A percentile compares a stretch with the other conserved stretches of the same genome.
Conservation (phyloP, 169 alveolate species). For the Eimeria praecox region DNA sequence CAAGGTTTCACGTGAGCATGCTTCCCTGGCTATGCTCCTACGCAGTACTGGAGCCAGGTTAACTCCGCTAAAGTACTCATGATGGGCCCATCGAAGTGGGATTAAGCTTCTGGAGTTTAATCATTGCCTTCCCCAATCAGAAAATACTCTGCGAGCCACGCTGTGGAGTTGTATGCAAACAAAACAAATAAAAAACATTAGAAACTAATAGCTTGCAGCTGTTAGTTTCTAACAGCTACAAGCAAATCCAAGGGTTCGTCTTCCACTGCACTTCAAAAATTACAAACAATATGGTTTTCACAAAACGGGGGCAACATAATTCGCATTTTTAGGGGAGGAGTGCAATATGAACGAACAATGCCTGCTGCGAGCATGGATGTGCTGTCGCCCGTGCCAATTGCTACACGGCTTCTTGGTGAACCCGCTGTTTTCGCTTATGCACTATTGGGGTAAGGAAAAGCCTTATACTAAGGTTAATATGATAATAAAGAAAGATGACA, state of each 20-base stretch:
- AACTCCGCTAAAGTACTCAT: not conserved
- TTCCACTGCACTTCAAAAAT: not conserved
- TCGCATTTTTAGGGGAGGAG: not conserved
- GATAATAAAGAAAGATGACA: not conserved
- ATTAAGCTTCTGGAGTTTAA: not conserved
- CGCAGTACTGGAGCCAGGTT: too few relatives aligned
- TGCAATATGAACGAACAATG: not conserved
- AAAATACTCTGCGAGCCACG: not conserved
- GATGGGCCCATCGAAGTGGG: not conserved
- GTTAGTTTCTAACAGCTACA: not conserved
- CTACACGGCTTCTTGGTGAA: not conserved
- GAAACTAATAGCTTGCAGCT: not conserved
- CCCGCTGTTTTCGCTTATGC: not conserved
- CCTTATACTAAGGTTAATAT: not conserved
- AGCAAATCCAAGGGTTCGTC: not conserved
- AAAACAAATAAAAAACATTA: not conserved
- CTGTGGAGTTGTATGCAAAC: not conserved
- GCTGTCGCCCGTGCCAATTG: not conserved
- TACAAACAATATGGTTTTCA: not conserved
- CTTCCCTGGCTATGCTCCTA: too few relatives aligned
- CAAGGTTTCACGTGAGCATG: too few relatives aligned
- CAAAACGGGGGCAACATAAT: not conserved
- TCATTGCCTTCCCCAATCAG: not conserved
- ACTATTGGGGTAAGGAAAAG: not conserved
- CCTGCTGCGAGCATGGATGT: not conserved